phyloP scores from a whole-genome alignment of 2,329 filamentous ascomycete genomes.

The Alternaria brassicicola region DNA sequence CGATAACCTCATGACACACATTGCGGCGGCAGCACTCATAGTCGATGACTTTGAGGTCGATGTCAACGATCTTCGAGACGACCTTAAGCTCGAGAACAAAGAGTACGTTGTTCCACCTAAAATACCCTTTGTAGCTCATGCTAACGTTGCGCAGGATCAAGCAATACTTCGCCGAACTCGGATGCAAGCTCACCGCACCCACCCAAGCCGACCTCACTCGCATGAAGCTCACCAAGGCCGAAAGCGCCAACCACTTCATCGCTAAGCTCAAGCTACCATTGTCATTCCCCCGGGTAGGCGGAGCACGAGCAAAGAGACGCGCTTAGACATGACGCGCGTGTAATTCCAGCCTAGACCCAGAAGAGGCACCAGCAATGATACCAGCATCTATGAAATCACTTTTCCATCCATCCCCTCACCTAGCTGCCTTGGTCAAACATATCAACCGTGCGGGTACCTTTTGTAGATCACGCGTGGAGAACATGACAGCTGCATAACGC shows the following conservation, averaged over 20 bases:
- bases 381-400: neutral
- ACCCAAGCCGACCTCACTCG: slow-evolving; percentile 57
- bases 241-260: slow-evolving; percentile 65
- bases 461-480: neutral
- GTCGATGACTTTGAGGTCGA: slow-evolving; percentile 77
- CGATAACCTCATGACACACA: slow-evolving; percentile 75
- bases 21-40: slow-evolving; percentile 72
- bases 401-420: neutral
- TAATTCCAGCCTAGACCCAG: slow-evolving; percentile 5
- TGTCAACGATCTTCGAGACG: slow-evolving; percentile 70
- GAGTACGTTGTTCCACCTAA: slow-evolving; percentile 49
- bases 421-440: neutral
- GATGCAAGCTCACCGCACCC: slow-evolving; percentile 63
- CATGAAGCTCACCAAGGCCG: slow-evolving; percentile 65
- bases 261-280: slow-evolving; percentile 79
- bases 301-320: slow-evolving; percentile 24
- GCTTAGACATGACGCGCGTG: neutral
- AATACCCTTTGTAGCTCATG: neutral
- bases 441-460: neutral
- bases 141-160: slow-evolving; percentile 55
- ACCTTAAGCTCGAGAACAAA: slow-evolving; percentile 74
- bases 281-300: slow-evolving; percentile 72
- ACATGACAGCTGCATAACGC: slow-evolving; percentile 8
- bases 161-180: slow-evolving; percentile 77
- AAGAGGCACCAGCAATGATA: neutral